Evolutionary conservation across 768 basidiomycete species (phyloP).

Genomic region (Lactifluus piperatus): DNA sequence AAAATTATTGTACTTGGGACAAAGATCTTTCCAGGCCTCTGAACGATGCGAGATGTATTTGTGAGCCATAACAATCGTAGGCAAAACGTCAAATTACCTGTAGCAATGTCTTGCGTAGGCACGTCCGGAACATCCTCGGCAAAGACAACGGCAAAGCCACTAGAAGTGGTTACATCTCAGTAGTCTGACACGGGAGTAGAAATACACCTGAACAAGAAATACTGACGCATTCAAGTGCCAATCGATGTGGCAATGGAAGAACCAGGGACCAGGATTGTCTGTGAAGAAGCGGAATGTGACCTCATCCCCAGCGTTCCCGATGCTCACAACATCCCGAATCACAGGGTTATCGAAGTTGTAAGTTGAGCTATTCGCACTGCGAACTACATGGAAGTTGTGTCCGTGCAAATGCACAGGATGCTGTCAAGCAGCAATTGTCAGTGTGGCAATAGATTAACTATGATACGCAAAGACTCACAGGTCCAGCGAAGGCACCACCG

Average conservation of each 20-base stretch:
- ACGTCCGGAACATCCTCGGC: background rate
- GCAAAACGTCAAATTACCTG: no score
- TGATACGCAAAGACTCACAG: background rate
- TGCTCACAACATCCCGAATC: slow-evolving; percentile 20
- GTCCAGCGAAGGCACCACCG: slow-evolving; percentile 32
- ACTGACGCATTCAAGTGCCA: slow-evolving; percentile 22
- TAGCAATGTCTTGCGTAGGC: background rate
- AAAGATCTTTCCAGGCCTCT: no score
- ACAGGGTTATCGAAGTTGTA: slow-evolving; percentile 21
- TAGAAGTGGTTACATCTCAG: background rate
- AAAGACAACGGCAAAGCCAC: background rate
- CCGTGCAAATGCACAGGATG: slow-evolving; percentile 19
- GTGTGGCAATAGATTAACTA: no score
- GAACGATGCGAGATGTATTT: no score
- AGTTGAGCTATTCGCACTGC: slow-evolving; percentile 8
- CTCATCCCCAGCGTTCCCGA: slow-evolving; percentile 5
- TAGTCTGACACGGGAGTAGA: background rate
- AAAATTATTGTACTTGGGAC: no score
- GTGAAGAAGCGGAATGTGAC: slow-evolving; percentile 25
- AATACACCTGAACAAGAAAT: background rate
- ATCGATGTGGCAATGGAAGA: slow-evolving; percentile 27
- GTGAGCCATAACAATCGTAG: no score
- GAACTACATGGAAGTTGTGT: slow-evolving; percentile 17
- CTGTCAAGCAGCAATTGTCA: background rate
- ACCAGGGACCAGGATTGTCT: slow-evolving; percentile 25